Evolutionary conservation across 306 rosid genomes (phyloP), one percentile per base, ranked within the genome.

Genomic region (Delonix regia): DNA sequence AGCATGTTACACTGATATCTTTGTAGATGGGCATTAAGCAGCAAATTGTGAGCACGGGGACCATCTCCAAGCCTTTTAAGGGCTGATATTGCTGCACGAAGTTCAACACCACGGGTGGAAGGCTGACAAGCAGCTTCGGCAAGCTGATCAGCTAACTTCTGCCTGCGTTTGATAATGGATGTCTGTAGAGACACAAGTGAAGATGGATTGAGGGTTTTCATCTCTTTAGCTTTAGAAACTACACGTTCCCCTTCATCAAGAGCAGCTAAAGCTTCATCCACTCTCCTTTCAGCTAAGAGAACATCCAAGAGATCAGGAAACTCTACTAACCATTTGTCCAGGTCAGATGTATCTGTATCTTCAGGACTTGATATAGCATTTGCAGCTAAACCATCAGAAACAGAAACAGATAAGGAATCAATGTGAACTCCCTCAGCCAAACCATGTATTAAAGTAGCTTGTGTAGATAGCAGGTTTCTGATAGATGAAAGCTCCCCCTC

Each of bases 91-190:
- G 97, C 88, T 28, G 93, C 85, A 74, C 99, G 94, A 73, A 96
- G 98, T 87, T 96, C 99, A 51, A 78, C 87, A 79, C 99, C 98
- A 7, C 90, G 94, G 3, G 98, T 96, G 42, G 99, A 93, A 78
- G 99, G 98, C 87, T 96, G 99, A 82, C 98, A 93, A 80, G 99
- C 98, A 84, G 98, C 98, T 86, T 96, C 99, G 53, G 98, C 90
- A 74, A 96, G 97, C 92, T 93, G 99, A 84, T 96, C 99, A 53
- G 99, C 97, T 83, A 96, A 79, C 52, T 77, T 91, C 79, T 89
- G 93, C 86, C 96, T 88, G 39, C 86, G 91, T 69, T 91, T 97
- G 19, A 72, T 77, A 66, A 91, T 91, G 36, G 99, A 86, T 59
- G 74, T 78, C 87, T 89, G 94, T 73, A 96, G 87, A 77, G 96